Base-by-base conservation (phyloP, 2,329 filamentous ascomycete genomes). In the Penicillium sp. region DNA sequence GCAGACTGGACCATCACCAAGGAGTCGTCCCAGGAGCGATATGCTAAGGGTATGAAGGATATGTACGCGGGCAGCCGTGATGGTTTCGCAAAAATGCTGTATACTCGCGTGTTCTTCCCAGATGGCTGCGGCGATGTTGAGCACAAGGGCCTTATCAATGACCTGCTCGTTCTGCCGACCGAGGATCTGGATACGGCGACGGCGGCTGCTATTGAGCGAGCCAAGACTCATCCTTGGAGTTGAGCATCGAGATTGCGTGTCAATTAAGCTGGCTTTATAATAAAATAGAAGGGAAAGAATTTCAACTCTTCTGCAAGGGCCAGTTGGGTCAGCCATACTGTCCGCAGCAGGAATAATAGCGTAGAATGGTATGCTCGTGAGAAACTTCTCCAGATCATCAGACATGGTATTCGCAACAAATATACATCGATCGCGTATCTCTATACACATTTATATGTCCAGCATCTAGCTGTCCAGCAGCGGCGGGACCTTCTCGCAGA, bases 161-260 rank as follows among this genome's bases (percentile, higher is more conserved):
- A 79, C 2, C 63, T 74, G 3, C 71, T 90, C 10, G 83, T 79
- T 0, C 70, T 89, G 65, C 80, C 83, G 0, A 72, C 81, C 62
- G 87, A 89, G 69, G 78, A 85, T 47, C 62, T 89, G 24, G 85
- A 89, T 62, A 79, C 82, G 56, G 77, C 76, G 16, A 89, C 82
- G 0, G 80, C 74, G 69, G 66, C 69, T 35, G 81, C 79, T 0
- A 60, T 87, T 2, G 73, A 79, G 4, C 52, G 61, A 2, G 54
- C 55, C 3, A 59, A 51, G 18, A 46, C 22, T 9, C 6, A 33
- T 7, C 36, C 50, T 10, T 52, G 50, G 39, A 31, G 13, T 4
- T 37, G 18, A 18, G 13, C 11, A 19, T 22, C 33, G 14, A 5
- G 51, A 31, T 24, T 40, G 47, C 36, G 33, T 24, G 14, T 31